Evolutionary conservation across 169 alveolate species (phyloP).

Genomic region (Plasmodium ovale): DNA sequence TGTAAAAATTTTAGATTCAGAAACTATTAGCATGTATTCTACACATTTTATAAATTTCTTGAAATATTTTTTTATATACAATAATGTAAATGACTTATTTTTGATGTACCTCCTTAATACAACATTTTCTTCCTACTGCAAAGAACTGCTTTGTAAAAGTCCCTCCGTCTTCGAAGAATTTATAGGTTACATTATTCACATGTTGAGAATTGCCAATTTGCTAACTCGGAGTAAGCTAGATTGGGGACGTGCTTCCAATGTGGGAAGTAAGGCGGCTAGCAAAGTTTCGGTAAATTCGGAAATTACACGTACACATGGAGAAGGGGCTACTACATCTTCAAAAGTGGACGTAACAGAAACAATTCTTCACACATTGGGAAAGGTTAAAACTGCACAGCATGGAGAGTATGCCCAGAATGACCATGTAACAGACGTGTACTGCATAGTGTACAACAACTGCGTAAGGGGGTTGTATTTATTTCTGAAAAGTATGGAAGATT

Average conservation of each 20-base stretch:
- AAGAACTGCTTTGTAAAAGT: constrained; percentile 43
- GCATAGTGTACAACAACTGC: constrained; percentile 19
- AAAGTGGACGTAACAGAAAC: not conserved
- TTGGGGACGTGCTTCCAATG: not conserved
- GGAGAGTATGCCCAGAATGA: not conserved
- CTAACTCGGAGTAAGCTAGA: constrained; percentile 11
- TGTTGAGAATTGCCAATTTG: constrained; percentile 5
- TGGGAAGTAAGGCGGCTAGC: not conserved
- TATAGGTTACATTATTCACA: constrained; percentile 22
- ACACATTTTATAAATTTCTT: constrained; percentile 21
- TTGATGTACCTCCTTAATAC: constrained; percentile 14
- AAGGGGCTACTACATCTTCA: too few species aligned
- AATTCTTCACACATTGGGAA: not conserved
- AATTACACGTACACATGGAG: too few species aligned
- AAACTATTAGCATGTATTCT: constrained; percentile 35
- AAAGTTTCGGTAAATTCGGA: not conserved
- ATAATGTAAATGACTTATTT: constrained; percentile 44
- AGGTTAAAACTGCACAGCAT: not conserved
- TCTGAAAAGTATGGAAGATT: constrained; percentile 44
- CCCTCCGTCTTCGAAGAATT: constrained; percentile 23
- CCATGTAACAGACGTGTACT: constrained; percentile 1
- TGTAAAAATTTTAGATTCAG: constrained; percentile 23
- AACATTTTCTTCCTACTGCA: constrained; percentile 7
- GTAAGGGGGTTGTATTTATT: not conserved
- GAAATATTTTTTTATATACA: constrained; percentile 6